phyloP scores from a whole-genome alignment of 2,329 filamentous ascomycete genomes.

The Epicoccum nigrum region DNA sequence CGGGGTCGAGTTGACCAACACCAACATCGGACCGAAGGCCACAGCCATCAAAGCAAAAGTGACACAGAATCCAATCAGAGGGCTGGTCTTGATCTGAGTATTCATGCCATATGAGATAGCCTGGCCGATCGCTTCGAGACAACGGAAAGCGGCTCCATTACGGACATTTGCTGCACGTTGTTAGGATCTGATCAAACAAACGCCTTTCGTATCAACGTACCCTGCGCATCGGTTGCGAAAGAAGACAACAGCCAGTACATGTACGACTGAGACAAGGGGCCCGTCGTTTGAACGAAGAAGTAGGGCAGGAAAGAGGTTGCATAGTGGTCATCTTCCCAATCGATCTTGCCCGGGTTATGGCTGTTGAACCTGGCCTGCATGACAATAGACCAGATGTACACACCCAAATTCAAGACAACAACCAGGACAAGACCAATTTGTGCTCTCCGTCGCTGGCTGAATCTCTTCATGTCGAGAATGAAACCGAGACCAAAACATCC shows the following conservation, averaged over 20 bases:
- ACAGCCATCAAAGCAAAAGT: slow-evolving; percentile 42
- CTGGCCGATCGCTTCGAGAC: slow-evolving; percentile 36
- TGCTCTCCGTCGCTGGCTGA: slow-evolving; percentile 60
- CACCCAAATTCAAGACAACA: slow-evolving; percentile 55
- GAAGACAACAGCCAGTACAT: slow-evolving; percentile 43
- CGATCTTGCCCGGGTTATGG: slow-evolving; percentile 52
- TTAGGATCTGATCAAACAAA: slow-evolving; percentile 3
- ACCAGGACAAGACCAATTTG: slow-evolving; percentile 55
- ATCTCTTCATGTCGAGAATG: slow-evolving; percentile 70
- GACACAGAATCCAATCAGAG: slow-evolving; percentile 39
- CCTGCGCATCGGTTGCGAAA: slow-evolving; percentile 37
- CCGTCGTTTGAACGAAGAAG: slow-evolving; percentile 56
- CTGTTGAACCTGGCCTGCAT: slow-evolving; percentile 54
- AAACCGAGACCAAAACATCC: slow-evolving; percentile 58
- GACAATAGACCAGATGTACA: slow-evolving; percentile 58
- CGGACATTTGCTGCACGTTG: slow-evolving; percentile 26
- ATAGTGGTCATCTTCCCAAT: slow-evolving; percentile 55
- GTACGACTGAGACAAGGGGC: slow-evolving; percentile 38
- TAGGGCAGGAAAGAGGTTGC: slow-evolving; percentile 55
- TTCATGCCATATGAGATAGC: slow-evolving; percentile 41
- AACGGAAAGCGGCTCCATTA: slow-evolving; percentile 36
- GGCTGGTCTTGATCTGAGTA: slow-evolving; percentile 36
- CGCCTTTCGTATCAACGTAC: not conserved
- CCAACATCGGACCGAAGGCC: slow-evolving; percentile 40
- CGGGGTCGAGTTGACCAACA: slow-evolving; percentile 40